phyloP scores from a whole-genome alignment of 2,329 filamentous ascomycete species.

The Aureobasidium subglaciale region DNA sequence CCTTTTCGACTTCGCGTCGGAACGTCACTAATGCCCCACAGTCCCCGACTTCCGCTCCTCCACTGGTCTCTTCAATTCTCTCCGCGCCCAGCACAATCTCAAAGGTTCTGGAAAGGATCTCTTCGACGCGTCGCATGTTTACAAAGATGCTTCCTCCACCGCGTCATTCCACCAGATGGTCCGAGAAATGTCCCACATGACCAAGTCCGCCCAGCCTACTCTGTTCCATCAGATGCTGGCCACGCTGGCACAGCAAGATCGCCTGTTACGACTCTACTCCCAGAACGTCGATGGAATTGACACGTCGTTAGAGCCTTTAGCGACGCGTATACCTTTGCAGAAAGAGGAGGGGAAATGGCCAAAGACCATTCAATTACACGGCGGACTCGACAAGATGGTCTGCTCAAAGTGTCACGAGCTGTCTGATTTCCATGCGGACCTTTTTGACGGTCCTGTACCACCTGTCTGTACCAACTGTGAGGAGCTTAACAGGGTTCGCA shows the following conservation, averaged over 20 bases:
- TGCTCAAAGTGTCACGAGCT: constrained; percentile 86
- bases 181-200: constrained; percentile 73
- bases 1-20: constrained; percentile 17
- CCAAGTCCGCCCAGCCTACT: constrained; percentile 70
- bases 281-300: constrained; percentile 98
- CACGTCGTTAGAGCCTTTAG: constrained; percentile 69
- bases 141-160: constrained; percentile 83
- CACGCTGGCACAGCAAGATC: constrained; percentile 77
- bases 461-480: constrained; percentile 73
- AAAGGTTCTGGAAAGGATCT: constrained; percentile 91
- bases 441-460: constrained; percentile 79
- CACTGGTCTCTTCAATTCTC: constrained; percentile 77
- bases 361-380: constrained; percentile 85
- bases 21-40: constrained; percentile 31
- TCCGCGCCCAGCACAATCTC: constrained; percentile 80
- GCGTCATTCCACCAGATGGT: constrained; percentile 96
- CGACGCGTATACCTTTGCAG: constrained; percentile 73
- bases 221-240: constrained; percentile 90
- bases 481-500: constrained; percentile 67
- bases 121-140: constrained; percentile 96
- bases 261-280: constrained; percentile 82
- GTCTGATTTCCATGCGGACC: constrained; percentile 64
- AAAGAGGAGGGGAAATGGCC: constrained; percentile 71
- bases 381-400: constrained; percentile 90
- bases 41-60: constrained; percentile 95